Evolutionary conservation across 768 basidiomycete species (phyloP).

Genomic region (Suillus ampliporus): DNA sequence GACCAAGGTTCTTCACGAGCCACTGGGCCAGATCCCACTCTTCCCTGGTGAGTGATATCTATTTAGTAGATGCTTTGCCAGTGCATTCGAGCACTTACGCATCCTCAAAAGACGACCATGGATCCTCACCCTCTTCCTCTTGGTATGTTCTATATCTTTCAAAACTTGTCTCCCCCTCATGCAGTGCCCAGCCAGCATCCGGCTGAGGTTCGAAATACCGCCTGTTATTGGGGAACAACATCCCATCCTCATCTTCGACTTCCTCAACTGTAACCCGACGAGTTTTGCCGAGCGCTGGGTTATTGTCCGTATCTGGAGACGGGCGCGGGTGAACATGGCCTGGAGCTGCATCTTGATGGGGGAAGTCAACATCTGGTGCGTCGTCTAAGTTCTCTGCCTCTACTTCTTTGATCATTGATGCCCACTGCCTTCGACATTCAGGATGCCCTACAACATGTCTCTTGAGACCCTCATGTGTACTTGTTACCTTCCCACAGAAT

Average conservation of each 20-base stretch:
- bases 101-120: conserved; percentile 32
- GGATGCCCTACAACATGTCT: conserved; percentile 6
- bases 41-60: conserved; percentile 16
- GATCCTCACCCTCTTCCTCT: background rate
- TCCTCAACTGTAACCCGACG: background rate
- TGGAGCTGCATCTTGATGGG: no score
- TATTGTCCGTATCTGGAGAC: no score
- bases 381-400: no score
- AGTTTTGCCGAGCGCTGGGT: background rate
- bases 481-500: conserved; percentile 10
- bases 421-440: conserved; percentile 11
- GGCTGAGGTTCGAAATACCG: background rate
- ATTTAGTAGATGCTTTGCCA: no score
- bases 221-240: background rate
- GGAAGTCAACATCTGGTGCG: no score
- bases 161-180: background rate
- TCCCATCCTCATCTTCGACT: conserved; percentile 8
- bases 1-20: conserved; percentile 34
- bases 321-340: no score
- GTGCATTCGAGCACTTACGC: background rate
- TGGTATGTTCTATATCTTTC: background rate
- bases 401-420: background rate
- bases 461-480: conserved; percentile 7
- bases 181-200: background rate
- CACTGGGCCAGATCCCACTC: conserved; percentile 43